Conservation (phyloP, 768 basidiomycete genomes). For the Dacryopinax primogenitus region DNA sequence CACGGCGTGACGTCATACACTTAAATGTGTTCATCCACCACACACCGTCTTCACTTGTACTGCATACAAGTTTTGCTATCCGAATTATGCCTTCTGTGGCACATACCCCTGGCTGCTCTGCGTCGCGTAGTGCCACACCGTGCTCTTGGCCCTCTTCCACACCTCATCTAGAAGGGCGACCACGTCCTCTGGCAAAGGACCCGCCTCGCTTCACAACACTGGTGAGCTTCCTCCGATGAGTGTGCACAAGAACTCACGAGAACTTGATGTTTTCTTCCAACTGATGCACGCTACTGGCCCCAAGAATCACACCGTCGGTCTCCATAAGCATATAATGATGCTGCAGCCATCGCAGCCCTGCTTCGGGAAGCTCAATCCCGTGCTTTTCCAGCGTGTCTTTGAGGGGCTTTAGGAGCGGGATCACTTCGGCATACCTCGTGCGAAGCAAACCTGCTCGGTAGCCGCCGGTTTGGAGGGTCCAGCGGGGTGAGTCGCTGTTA, state of each 20-base stretch:
- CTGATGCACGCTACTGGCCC: conserved; percentile 37
- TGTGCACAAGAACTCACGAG: conserved; percentile 13
- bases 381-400: conserved; percentile 31
- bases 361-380: conserved; percentile 38
- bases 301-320: conserved; percentile 38
- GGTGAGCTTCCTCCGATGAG: background rate
- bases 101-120: background rate
- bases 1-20: no score
- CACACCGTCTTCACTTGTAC: no score
- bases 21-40: background rate
- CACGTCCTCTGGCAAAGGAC: conserved; percentile 42
- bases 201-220: conserved; percentile 30
- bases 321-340: conserved; percentile 39
- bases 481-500: conserved; percentile 24
- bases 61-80: no score
- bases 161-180: conserved; percentile 41
- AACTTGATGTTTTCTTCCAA: conserved; percentile 35
- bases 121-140: conserved; percentile 19
- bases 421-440: background rate
- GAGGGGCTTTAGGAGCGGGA: background rate
- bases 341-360: conserved; percentile 50
- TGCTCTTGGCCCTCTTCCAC: conserved; percentile 27
- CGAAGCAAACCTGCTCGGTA: background rate
- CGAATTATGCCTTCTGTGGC: background rate
- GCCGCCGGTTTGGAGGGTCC: conserved; percentile 2